A percentile compares a stretch with the other conserved stretches of the same genome.
Conservation (phyloP, 1,284 basidiomycete genomes). For the Polyporus tsugae region DNA sequence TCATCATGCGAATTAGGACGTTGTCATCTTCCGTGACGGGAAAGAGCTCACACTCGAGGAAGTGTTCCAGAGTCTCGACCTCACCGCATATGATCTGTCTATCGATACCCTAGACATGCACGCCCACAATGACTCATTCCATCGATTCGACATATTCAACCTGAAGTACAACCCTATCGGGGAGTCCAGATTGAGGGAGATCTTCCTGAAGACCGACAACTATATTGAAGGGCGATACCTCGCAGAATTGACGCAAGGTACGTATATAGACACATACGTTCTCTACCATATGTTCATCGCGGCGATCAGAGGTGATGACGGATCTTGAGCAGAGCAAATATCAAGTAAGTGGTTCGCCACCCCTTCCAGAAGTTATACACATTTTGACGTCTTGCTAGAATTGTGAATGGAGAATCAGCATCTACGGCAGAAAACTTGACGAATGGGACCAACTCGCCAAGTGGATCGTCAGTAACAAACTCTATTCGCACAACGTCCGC, state of each 20-base stretch:
- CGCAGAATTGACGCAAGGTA: constrained; percentile 93
- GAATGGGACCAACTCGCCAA: constrained; percentile 99
- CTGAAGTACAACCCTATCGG: constrained; percentile 95
- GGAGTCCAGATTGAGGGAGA: constrained; percentile 94
- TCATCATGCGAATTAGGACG: constrained; percentile 65
- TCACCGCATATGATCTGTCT: constrained; percentile 97
- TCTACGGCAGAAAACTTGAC: constrained; percentile 83
- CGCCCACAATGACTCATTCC: constrained; percentile 96
- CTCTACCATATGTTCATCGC: not conserved
- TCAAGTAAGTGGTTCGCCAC: constrained; percentile 62
- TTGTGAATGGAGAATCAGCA: constrained; percentile 96
- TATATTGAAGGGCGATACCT: constrained; percentile 92
- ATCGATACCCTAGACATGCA: constrained; percentile 99
- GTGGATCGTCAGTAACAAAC: constrained; percentile 95
- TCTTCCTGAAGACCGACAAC: constrained; percentile 99
- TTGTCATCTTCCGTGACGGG: constrained; percentile 95
- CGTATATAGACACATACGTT: not conserved
- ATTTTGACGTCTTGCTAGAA: constrained; percentile 54
- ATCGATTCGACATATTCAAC: constrained; percentile 97
- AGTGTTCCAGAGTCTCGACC: constrained; percentile 94
- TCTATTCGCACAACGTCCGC: constrained; percentile 96
- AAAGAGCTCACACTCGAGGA: constrained; percentile 89
- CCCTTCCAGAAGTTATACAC: too few relatives aligned
- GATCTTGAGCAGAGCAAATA: constrained; percentile 99
- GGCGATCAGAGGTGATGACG: constrained; percentile 84